These are phyloP conservation scores for Euphrasia confusa DNA, from an alignment of 257 asterid genomes.

Conservation along the genomic window DNA sequence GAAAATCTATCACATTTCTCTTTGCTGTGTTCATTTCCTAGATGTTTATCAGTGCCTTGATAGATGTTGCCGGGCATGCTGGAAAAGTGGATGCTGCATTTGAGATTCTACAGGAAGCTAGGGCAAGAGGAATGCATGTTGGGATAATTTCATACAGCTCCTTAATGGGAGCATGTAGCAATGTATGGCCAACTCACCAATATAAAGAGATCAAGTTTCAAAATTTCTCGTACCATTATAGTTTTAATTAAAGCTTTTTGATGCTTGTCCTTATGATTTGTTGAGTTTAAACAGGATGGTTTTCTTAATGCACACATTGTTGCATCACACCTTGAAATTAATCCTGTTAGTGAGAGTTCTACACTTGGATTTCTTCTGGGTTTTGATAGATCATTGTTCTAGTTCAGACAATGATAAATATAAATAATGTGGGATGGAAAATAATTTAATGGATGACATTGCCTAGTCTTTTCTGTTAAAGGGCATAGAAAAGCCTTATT, in stretches of 20 bases:
- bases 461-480: conserved; percentile 9
- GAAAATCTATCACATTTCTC: conserved; percentile 16
- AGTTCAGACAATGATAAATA: conserved; percentile 1
- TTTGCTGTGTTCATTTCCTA: conserved; percentile 33
- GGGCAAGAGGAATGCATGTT: conserved; percentile 63
- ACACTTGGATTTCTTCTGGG: not conserved
- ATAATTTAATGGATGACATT: conserved; percentile 5
- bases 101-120: conserved; percentile 75
- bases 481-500: conserved; percentile 4
- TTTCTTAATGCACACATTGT: conserved; percentile 10
- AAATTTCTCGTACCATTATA: conserved; percentile 4
- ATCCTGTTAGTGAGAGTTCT: conserved; percentile 1
- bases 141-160: conserved; percentile 90
- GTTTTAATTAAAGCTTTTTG: conserved; percentile 13
- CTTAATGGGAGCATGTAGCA: conserved; percentile 99
- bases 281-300: conserved; percentile 19
- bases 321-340: conserved; percentile 16
- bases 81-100: conserved; percentile 90
- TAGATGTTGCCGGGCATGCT: conserved; percentile 97
- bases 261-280: conserved; percentile 18
- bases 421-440: conserved; percentile 14
- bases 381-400: conserved; percentile 19
- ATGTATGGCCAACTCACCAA: conserved; percentile 42
- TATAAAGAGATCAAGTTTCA: conserved; percentile 3
- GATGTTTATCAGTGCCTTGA: conserved; percentile 92